Conservation (phyloP, 495 filamentous ascomycete genomes). For the Penicillium canariense region DNA sequence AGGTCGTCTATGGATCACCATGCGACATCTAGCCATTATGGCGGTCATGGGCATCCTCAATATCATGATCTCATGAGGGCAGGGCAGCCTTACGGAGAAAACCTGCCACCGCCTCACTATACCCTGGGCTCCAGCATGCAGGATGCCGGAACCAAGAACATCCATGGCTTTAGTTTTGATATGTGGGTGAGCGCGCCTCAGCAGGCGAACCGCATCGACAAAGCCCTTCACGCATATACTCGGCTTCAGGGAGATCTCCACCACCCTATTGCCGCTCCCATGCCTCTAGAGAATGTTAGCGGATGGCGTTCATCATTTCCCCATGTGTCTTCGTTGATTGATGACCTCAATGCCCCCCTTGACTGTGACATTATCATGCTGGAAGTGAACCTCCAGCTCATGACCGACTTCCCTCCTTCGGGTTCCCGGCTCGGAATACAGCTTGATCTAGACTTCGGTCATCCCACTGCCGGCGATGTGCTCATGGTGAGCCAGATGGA, state of each 20-base stretch:
- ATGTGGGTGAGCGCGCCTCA: slow-evolving; percentile 51
- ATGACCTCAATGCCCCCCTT: slow-evolving; percentile 33
- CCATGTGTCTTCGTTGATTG: slow-evolving; percentile 36
- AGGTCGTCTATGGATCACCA: slow-evolving; percentile 40
- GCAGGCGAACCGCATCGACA: slow-evolving; percentile 40
- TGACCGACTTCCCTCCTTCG: slow-evolving; percentile 43
- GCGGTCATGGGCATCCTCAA: slow-evolving; percentile 22
- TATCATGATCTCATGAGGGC: slow-evolving; percentile 38
- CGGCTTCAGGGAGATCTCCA: slow-evolving; percentile 44
- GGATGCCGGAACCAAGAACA: slow-evolving; percentile 28
- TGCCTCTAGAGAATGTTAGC: slow-evolving; percentile 40
- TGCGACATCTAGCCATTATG: slow-evolving; percentile 34
- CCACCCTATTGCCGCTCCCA: slow-evolving; percentile 36
- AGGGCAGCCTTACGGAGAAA: slow-evolving; percentile 37
- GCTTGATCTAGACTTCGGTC: slow-evolving; percentile 43
- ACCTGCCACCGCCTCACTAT: slow-evolving; percentile 39
- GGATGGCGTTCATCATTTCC: slow-evolving; percentile 50
- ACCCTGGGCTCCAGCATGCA: slow-evolving; percentile 39
- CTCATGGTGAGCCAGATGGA: slow-evolving; percentile 42
- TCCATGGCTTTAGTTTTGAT: slow-evolving; percentile 48
- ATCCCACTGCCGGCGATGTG: slow-evolving; percentile 36
- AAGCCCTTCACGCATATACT: slow-evolving; percentile 50
- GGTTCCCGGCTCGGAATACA: slow-evolving; percentile 45
- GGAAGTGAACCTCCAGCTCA: slow-evolving; percentile 47
- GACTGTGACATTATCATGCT: slow-evolving; percentile 50